Base-by-base conservation (phyloP, 495 filamentous ascomycete genomes). In the Xanthoparmelia taractica region DNA sequence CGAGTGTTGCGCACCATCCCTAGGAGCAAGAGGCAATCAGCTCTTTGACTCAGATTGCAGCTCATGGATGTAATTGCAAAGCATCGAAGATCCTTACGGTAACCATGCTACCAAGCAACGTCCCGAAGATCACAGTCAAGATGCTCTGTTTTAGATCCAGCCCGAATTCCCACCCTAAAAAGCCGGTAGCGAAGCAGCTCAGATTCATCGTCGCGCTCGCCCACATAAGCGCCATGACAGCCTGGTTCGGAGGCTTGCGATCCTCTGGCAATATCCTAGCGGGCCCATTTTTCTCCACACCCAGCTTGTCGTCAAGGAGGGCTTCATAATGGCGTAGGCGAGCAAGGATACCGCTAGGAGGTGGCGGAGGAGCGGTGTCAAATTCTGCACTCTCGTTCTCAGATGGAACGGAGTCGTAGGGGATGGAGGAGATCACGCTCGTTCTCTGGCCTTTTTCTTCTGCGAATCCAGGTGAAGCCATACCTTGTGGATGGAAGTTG, bases 181-280 rank as follows among this genome's bases (percentile, higher is more conserved):
- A 73, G n/a, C 79, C 79, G 23, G 75, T 75, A 29, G 78, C 74
- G 61, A 85, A 81, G 61, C 78, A 81, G 54, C 77, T 77, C 17
- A 82, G 76, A 60, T 85, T 83, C 73, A 82, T 80, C 17, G 81
- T 84, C 6, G 74, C 73, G 2, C 76, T 77, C 2, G 77, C 78
- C 82, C 80, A 78, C 50, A 78, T 58, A 20, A 66, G 54, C 13
- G 61, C 63, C 25, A 63, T 66, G 25, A 65, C 52, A 40, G 61
- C 54, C 52, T 56, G 50, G 25, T 65, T 50, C 7, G 64, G 60
- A 27, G 60, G 60, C 10, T 57, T 63, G 34, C 61, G 63, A 45
- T 77, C 70, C 50, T 77, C 76, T 23, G 77, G 76, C 11, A 71
- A 66, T 59, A 76, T 78, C 36, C 78, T 77, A 38, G 73, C 68